These are phyloP conservation scores for Thuidium tamariscinum DNA, from an alignment of 225 moss, liverwort and hornwort genomes.

Conservation along the genomic window DNA sequence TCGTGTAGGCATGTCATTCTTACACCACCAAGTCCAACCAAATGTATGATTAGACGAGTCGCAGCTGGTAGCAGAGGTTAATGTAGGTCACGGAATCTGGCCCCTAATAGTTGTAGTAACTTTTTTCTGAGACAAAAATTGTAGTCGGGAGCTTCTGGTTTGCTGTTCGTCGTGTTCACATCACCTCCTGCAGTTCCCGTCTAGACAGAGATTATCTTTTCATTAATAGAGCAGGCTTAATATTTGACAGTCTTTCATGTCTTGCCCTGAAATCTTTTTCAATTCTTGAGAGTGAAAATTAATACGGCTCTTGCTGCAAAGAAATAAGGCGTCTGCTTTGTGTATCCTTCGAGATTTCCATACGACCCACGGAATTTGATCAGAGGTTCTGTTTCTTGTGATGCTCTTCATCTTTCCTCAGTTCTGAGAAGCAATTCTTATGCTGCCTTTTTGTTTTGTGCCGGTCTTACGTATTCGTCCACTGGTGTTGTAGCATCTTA, in stretches of 20 bases:
- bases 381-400: not conserved
- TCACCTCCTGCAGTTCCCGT: not conserved
- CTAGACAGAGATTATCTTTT: not conserved
- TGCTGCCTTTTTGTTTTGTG: not conserved
- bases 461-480: not conserved
- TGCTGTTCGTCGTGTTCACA: not conserved
- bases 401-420: not conserved
- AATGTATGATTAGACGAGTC: not conserved
- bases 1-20: not conserved
- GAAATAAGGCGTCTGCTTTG: not conserved
- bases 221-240: not conserved
- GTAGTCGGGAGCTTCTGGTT: not conserved
- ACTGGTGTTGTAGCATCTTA: not conserved
- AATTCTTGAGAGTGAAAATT: not conserved
- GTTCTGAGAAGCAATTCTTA: not conserved
- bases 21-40: not conserved
- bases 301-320: not conserved
- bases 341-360: not conserved
- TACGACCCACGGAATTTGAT: not conserved
- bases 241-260: not conserved
- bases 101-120: not conserved
- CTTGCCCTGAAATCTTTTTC: not conserved
- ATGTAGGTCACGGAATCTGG: not conserved
- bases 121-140: not conserved
- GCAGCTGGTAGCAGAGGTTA: not conserved